Base-by-base conservation (phyloP, 805 yeast species). In the Schizosaccharomyces japonicus region DNA sequence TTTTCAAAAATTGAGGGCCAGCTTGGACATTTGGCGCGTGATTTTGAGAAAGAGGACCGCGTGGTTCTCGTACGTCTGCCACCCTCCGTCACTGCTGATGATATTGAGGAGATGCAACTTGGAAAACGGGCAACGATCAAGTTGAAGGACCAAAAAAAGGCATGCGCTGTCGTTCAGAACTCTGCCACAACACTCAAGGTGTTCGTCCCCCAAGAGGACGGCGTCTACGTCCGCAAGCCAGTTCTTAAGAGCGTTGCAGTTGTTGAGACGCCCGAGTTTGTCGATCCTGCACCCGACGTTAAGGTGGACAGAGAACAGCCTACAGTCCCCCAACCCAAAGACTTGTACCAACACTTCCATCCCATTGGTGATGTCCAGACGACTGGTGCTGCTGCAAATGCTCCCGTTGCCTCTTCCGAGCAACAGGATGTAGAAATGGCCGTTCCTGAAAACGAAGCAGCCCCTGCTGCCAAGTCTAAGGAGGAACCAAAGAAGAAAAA, bases 231-330 rank as follows among this genome's bases (percentile, higher is more conserved):
- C 13, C 7, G 27, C 10, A 36, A 21, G 7, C 27, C 17, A 36
- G 23, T 36, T 13, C 17, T n/a, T 19, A 36, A 25, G 7, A 27
- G 42, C 10, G 17, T 7, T 11, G 42, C 23, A 15, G 26, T 36
- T 4, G 13, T 27, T 17, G 46, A 29, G 34, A 28, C 46, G 13
- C 34, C 34, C 32, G 25, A 13, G 10, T 8, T 30, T 15, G 10
- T 26, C 8, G 11, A 21, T 11, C 8, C 13, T 36, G 42, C 75
- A 66, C 67, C 75, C 40, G 73, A 67, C 42, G 57, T 63, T 6
- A 59, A 62, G 17, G 62, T 59, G 49, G 61, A 56, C 47, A 58
- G 57, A 34, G 60, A 60, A 42, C 65, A 75, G 3, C 80, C 81
- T 0, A 66, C 71, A 13, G 0, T 54, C 51, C n/a, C 46, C 44